A percentile compares a stretch with the other conserved stretches of the same genome.
phyloP scores from a whole-genome alignment of 75 land plant species.

The Sequoia sempervirens region DNA sequence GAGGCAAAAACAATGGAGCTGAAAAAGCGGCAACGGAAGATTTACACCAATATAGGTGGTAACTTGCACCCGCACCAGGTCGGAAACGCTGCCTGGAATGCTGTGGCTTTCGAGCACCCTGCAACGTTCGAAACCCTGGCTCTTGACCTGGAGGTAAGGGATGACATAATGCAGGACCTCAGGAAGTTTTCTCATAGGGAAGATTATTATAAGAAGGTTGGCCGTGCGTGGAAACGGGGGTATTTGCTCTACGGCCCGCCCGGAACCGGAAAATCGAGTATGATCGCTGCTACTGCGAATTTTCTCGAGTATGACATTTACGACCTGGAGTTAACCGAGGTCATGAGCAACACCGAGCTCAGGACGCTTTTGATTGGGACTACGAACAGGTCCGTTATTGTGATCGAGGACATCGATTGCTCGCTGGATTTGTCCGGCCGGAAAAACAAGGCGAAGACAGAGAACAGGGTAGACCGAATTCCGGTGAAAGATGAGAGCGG shows the following conservation, averaged over 20 bases:
- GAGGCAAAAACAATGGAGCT: conserved; percentile 18
- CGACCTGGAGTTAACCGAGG: conserved; percentile 48
- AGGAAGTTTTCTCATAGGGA: conserved; percentile 27
- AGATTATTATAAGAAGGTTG: conserved; percentile 37
- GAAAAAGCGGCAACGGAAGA: conserved; percentile 22
- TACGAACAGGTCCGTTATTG: conserved; percentile 44
- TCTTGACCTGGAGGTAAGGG: conserved; percentile 22
- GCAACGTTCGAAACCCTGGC: conserved; percentile 44
- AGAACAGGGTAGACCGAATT: too few species aligned
- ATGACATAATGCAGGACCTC: conserved; percentile 33
- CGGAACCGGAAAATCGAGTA: conserved; percentile 69
- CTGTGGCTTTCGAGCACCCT: conserved; percentile 39
- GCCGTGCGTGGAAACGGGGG: conserved; percentile 73
- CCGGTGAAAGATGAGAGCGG: background rate
- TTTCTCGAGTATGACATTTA: conserved; percentile 35
- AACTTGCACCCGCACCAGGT: background rate
- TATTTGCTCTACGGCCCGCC: conserved; percentile 66
- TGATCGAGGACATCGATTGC: conserved; percentile 68
- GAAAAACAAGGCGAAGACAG: background rate
- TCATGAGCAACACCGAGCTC: conserved; percentile 36
- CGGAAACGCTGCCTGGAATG: conserved; percentile 28
- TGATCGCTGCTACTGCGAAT: conserved; percentile 72
- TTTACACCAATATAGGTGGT: conserved; percentile 24
- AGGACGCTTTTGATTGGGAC: conserved; percentile 32
- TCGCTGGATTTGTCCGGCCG: conserved; percentile 14